Percentiles rank a stretch among this genome's conserved stretches.
Conservation (phyloP, 192 early-diverging fungal genomes). For the Allomyces arbusculus region DNA sequence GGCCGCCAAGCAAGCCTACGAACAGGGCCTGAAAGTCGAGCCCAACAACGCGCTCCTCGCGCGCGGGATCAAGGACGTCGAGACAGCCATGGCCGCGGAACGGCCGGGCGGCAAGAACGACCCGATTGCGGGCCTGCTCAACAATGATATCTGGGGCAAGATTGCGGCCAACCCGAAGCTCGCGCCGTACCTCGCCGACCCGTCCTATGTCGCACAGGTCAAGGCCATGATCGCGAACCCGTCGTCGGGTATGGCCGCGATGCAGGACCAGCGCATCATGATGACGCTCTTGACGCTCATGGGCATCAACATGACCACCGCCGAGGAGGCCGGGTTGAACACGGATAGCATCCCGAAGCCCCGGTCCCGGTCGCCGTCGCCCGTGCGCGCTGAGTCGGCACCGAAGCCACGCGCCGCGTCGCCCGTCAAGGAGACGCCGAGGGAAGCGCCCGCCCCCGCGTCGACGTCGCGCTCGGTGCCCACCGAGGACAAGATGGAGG, state of each 20-base stretch:
- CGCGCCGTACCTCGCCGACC: constrained; percentile 44
- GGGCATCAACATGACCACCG: constrained; percentile 39
- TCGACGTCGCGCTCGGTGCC: background rate
- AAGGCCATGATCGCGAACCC: constrained; percentile 56
- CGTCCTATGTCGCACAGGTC: constrained; percentile 54
- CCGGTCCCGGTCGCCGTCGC: background rate
- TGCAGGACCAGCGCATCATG: constrained; percentile 71
- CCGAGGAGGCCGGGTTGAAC: background rate
- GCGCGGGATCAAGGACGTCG: constrained; percentile 56
- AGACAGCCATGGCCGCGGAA: constrained; percentile 31
- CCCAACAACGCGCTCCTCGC: constrained; percentile 51
- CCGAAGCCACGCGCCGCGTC: constrained; percentile 7
- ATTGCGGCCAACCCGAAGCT: constrained; percentile 68
- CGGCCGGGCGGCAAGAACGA: background rate
- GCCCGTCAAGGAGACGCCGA: constrained; percentile 16
- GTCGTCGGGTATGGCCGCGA: constrained; percentile 37
- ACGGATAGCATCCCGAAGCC: background rate
- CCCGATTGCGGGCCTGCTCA: background rate
- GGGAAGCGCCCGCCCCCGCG: background rate
- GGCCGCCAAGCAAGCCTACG: constrained; percentile 59
- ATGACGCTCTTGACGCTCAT: constrained; percentile 49
- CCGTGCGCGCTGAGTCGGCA: constrained; percentile 7
- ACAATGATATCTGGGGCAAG: constrained; percentile 44
- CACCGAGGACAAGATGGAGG: constrained; percentile 14
- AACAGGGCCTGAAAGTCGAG: constrained; percentile 55